Conservation (phyloP, 805 yeast species). For the Pichia nanzhaoensis region DNA sequence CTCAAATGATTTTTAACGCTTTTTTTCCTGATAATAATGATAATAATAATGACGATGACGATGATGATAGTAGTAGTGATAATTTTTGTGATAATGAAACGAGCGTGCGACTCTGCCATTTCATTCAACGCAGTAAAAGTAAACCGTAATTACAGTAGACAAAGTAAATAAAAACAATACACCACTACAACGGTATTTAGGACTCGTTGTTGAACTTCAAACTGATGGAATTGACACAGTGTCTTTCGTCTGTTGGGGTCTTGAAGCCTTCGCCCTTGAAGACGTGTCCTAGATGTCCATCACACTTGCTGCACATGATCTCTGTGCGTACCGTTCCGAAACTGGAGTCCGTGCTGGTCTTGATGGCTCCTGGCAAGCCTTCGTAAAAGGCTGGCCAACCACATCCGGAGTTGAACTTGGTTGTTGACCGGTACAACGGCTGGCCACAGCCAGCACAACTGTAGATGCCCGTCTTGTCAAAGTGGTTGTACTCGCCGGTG, state of each 20-base stretch:
- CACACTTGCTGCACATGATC: slow-evolving; percentile 82
- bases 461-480: slow-evolving; percentile 55
- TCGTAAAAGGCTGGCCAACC: slow-evolving; percentile 98
- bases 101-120: background rate
- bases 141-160: background rate
- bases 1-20: too few species aligned
- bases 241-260: slow-evolving; percentile 86
- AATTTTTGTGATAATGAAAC: too few species aligned
- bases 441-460: slow-evolving; percentile 79
- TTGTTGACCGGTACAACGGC: slow-evolving; percentile 70
- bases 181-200: too few species aligned
- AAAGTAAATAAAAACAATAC: background rate
- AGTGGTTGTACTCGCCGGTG: slow-evolving; percentile 52
- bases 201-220: slow-evolving; percentile 52
- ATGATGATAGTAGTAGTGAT: too few species aligned
- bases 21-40: too few species aligned
- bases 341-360: slow-evolving; percentile 49
- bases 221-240: slow-evolving; percentile 86
- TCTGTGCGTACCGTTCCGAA: slow-evolving; percentile 83
- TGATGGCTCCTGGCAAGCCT: slow-evolving; percentile 76
- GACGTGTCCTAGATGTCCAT: slow-evolving; percentile 93
- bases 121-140: background rate
- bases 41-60: too few species aligned
- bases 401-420: slow-evolving; percentile 87
- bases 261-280: slow-evolving; percentile 88